phyloP scores from a whole-genome alignment of 176 grass and related monocot genomes.

The Oryza meridionalis region DNA sequence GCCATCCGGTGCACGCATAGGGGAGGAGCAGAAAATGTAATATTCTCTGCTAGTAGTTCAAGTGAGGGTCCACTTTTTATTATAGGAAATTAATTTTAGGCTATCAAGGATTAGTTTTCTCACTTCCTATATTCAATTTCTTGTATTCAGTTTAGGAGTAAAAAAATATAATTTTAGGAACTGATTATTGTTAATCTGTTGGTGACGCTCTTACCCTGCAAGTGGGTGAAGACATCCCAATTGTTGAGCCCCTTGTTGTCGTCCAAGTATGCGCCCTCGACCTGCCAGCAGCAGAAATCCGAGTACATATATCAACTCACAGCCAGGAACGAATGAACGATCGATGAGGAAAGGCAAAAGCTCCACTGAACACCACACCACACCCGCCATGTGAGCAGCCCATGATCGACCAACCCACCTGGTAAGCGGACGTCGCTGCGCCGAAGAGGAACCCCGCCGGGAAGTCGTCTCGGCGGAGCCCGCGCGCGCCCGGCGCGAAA shows the following conservation, averaged over 20 bases:
- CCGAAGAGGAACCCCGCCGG: constrained; percentile 59
- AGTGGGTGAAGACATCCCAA: constrained; percentile 87
- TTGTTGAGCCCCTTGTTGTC: constrained; percentile 75
- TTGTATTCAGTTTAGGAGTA: no score
- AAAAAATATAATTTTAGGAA: no score
- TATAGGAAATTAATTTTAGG: no score
- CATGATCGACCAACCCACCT: constrained; percentile 31
- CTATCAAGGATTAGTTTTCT: no score
- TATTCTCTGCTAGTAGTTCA: no score
- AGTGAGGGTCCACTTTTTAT: no score
- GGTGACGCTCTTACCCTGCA: neutral
- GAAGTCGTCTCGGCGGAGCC: constrained; percentile 47
- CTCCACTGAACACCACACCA: neutral
- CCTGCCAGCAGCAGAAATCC: constrained; percentile 25
- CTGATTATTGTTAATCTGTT: no score
- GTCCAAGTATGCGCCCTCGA: constrained; percentile 87
- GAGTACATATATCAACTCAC: no score
- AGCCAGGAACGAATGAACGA: neutral
- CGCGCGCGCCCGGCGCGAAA: constrained; percentile 21
- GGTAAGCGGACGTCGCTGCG: constrained; percentile 62
- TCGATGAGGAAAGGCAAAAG: neutral
- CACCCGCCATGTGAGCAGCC: neutral
- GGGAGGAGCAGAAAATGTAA: no score
- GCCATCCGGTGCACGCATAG: no score
- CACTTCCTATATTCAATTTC: no score